Percentiles rank a stretch among this genome's conserved stretches.
Evolutionary conservation across 768 basidiomycete genomes (phyloP).

Genomic region (Macrolepiota fuliginosa): DNA sequence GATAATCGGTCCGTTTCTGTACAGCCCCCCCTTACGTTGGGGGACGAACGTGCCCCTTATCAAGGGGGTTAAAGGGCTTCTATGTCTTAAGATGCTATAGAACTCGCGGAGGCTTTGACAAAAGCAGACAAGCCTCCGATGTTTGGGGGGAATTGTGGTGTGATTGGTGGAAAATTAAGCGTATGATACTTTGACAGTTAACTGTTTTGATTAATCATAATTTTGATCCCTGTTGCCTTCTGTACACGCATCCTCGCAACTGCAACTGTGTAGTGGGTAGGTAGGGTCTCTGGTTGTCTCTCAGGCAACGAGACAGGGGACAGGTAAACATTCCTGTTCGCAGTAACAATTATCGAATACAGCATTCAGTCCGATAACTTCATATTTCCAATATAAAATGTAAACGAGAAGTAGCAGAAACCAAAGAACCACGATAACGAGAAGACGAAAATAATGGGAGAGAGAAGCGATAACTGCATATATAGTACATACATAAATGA

Average conservation of each 20-base stretch:
- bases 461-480: not conserved
- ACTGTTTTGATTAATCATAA: too few species aligned
- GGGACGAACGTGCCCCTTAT: too few species aligned
- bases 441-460: not conserved
- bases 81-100: too few species aligned
- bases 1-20: too few species aligned
- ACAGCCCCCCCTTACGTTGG: too few species aligned
- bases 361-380: not conserved
- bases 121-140: too few species aligned
- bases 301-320: not conserved
- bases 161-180: too few species aligned
- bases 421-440: not conserved
- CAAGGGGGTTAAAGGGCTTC: too few species aligned
- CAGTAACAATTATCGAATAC: not conserved
- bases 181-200: too few species aligned
- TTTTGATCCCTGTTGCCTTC: too few species aligned
- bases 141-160: too few species aligned
- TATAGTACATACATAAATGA: not conserved
- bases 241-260: not conserved
- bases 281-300: not conserved
- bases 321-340: not conserved
- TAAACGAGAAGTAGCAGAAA: not conserved
- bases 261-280: not conserved
- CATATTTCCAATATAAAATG: not conserved
- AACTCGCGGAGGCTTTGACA: too few species aligned